A percentile compares a stretch with the other conserved stretches of the same genome.
These are phyloP conservation scores for Candida chilensis DNA, from an alignment of 805 yeast species.

Conservation along the genomic window DNA sequence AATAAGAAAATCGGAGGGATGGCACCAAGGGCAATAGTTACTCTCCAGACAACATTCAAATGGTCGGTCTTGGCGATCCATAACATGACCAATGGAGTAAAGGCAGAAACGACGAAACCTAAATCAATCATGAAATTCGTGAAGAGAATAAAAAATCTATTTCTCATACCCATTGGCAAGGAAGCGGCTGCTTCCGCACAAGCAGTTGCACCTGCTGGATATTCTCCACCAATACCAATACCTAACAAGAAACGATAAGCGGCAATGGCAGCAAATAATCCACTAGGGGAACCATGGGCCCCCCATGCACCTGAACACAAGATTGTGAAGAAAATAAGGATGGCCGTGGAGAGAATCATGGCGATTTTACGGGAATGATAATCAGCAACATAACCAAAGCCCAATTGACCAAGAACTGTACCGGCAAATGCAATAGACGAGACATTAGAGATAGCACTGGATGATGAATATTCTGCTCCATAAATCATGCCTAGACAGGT, in stretches of 20 bases:
- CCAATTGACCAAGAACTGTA: slow-evolving; percentile 77
- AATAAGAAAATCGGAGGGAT: slow-evolving; percentile 77
- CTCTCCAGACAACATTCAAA: slow-evolving; percentile 84
- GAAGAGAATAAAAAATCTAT: slow-evolving; percentile 84
- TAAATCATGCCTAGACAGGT: slow-evolving; percentile 63
- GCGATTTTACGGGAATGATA: slow-evolving; percentile 73
- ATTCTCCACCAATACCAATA: slow-evolving; percentile 90
- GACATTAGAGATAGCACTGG: slow-evolving; percentile 70
- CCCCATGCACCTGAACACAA: slow-evolving; percentile 89
- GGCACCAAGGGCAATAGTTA: slow-evolving; percentile 85
- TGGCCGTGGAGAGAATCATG: slow-evolving; percentile 69
- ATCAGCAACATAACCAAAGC: slow-evolving; percentile 78
- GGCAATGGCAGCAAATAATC: slow-evolving; percentile 77
- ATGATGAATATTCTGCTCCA: slow-evolving; percentile 49
- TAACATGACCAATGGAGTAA: slow-evolving; percentile 77
- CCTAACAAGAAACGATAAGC: slow-evolving; percentile 84
- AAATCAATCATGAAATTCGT: slow-evolving; percentile 81
- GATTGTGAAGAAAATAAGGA: slow-evolving; percentile 71
- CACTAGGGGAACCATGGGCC: slow-evolving; percentile 49
- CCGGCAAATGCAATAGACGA: slow-evolving; percentile 89
- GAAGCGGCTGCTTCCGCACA: slow-evolving; percentile 84
- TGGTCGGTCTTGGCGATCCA: slow-evolving; percentile 73
- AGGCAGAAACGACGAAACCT: slow-evolving; percentile 78
- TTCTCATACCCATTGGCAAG: slow-evolving; percentile 75
- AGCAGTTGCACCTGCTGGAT: slow-evolving; percentile 89